phyloP scores from a whole-genome alignment of 805 yeast genomes.

The Pichia heedii region DNA sequence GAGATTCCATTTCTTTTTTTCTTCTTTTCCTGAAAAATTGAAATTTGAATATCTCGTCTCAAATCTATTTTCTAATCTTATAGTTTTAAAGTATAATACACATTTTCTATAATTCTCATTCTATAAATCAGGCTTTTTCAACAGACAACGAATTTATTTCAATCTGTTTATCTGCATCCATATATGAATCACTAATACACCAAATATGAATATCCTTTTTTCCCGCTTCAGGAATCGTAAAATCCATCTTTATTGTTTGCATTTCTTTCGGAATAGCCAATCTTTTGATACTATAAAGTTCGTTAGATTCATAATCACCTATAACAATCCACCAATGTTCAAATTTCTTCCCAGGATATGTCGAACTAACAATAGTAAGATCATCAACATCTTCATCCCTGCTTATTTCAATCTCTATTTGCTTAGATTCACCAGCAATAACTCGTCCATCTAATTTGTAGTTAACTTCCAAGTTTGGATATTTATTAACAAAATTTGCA shows the following conservation, averaged over 20 bases:
- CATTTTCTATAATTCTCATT: not conserved
- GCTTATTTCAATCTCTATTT: slow-evolving; percentile 39
- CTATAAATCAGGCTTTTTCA: not conserved
- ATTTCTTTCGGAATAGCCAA: slow-evolving; percentile 42
- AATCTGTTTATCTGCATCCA: slow-evolving; percentile 89
- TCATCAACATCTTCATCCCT: slow-evolving; percentile 75
- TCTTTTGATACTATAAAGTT: slow-evolving; percentile 67
- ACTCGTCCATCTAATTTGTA: slow-evolving; percentile 39
- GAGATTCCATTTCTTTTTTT: too few relatives aligned
- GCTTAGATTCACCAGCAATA: slow-evolving; percentile 37
- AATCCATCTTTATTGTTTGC: slow-evolving; percentile 44
- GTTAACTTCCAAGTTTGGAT: slow-evolving; percentile 73
- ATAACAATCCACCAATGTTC: slow-evolving; percentile 86
- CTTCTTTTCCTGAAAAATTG: too few relatives aligned
- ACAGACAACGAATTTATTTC: slow-evolving; percentile 18
- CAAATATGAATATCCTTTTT: slow-evolving; percentile 56
- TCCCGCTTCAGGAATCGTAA: slow-evolving; percentile 55
- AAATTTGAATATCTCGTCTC: too few relatives aligned
- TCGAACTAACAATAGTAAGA: slow-evolving; percentile 47
- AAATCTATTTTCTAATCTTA: too few relatives aligned
- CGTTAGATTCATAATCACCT: slow-evolving; percentile 54
- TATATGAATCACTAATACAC: slow-evolving; percentile 85
- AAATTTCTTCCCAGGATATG: slow-evolving; percentile 48
- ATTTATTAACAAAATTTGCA: slow-evolving; percentile 82
- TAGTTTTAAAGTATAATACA: too few relatives aligned